Evolutionary conservation across 192 early-diverging fungal species (phyloP).

Genomic region (Irineochytrium annulatum): DNA sequence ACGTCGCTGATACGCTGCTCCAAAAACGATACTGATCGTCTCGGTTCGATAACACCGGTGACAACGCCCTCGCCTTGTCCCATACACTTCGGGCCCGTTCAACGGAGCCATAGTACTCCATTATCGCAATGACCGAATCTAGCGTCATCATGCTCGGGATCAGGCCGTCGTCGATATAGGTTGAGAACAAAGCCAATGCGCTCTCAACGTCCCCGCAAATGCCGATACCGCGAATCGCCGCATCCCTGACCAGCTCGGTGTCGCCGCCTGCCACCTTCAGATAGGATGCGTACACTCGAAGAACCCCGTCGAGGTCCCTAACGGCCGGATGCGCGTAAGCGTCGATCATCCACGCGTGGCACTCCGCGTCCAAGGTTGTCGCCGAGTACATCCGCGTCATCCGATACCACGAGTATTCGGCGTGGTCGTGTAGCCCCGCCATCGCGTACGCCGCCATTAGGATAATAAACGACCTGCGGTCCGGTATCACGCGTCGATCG

Average conservation of each 20-base stretch:
- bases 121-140: too few species aligned
- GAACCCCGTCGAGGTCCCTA: neutral
- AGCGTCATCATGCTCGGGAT: too few species aligned
- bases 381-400: neutral
- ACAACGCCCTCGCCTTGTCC: too few species aligned
- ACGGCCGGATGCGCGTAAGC: slow-evolving; percentile 4
- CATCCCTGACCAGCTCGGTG: too few species aligned
- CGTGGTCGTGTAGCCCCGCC: slow-evolving; percentile 4
- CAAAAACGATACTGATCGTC: too few species aligned
- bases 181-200: too few species aligned
- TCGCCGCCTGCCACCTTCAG: too few species aligned
- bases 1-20: too few species aligned
- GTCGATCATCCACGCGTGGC: neutral
- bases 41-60: too few species aligned
- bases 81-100: too few species aligned
- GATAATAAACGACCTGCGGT: slow-evolving; percentile 11
- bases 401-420: neutral
- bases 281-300: neutral
- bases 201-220: slow-evolving; percentile 9
- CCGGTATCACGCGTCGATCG: slow-evolving; percentile 1
- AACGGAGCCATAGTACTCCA: too few species aligned
- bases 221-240: slow-evolving; percentile 18
- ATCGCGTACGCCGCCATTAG: slow-evolving; percentile 14
- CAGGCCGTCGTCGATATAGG: too few species aligned
- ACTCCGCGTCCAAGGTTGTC: neutral